Evolutionary conservation across 768 basidiomycete genomes (phyloP).

Genomic region (Boletus edulis): DNA sequence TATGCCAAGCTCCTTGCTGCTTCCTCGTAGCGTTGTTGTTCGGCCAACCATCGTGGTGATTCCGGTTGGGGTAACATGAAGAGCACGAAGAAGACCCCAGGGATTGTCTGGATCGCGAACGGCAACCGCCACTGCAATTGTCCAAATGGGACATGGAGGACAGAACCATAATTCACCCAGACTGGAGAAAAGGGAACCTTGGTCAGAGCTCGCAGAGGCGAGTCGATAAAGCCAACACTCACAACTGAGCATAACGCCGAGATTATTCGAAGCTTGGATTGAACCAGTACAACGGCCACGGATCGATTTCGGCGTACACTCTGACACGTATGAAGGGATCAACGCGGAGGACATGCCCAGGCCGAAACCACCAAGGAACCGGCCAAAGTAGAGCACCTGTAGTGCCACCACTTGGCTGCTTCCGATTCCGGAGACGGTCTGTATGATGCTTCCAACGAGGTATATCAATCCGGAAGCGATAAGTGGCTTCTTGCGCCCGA

Average conservation of each 20-base stretch:
- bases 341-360: constrained; percentile 53
- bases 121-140: constrained; percentile 54
- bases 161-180: constrained; percentile 48
- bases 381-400: constrained; percentile 43
- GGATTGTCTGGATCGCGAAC: constrained; percentile 50
- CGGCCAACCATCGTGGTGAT: constrained; percentile 57
- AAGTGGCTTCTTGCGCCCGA: constrained; percentile 47
- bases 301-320: constrained; percentile 46
- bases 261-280: constrained; percentile 33
- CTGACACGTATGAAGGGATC: constrained; percentile 51
- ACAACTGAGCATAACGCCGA: constrained; percentile 38
- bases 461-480: constrained; percentile 45
- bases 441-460: constrained; percentile 47
- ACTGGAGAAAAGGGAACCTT: constrained; percentile 24
- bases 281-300: constrained; percentile 50
- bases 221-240: constrained; percentile 2
- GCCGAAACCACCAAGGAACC: constrained; percentile 61
- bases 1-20: constrained; percentile 43
- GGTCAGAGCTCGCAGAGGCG: not conserved
- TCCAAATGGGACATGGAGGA: constrained; percentile 35
- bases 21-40: constrained; percentile 40
- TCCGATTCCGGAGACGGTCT: constrained; percentile 43
- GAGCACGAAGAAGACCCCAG: constrained; percentile 47
- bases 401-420: constrained; percentile 34
- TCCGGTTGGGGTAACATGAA: constrained; percentile 51